Evolutionary conservation across 371 early-diverging fungal species (phyloP).

Genomic region (Capillidium rhysosporum): DNA sequence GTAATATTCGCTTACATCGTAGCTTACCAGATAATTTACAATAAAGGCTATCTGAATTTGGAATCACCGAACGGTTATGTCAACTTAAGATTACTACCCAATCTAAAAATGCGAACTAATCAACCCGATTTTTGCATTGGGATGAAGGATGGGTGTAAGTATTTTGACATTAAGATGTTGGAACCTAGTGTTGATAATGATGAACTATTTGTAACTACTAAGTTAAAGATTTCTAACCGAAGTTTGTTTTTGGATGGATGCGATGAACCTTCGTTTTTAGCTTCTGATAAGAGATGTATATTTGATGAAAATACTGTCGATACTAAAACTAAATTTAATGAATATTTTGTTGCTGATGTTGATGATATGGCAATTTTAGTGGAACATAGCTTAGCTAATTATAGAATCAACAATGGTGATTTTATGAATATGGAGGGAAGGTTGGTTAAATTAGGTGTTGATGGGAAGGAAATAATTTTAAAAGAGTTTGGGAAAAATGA

Average conservation of each 20-base stretch:
- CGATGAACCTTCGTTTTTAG: neutral
- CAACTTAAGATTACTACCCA: neutral
- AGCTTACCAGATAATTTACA: neutral
- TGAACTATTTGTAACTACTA: neutral
- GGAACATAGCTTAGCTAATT: neutral
- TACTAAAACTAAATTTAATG: neutral
- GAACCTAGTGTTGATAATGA: neutral
- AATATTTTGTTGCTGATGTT: neutral
- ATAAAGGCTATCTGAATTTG: neutral
- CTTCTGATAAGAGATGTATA: neutral
- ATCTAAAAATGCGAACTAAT: neutral
- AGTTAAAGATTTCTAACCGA: neutral
- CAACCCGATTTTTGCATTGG: neutral
- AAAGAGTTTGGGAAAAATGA: neutral
- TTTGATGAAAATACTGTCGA: neutral
- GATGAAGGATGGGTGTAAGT: neutral
- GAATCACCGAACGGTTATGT: neutral
- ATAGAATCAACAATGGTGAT: neutral
- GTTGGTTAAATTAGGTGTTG: neutral
- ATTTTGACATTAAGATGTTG: neutral
- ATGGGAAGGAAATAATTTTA: neutral
- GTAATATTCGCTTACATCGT: neutral
- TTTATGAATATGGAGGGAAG: neutral
- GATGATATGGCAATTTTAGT: neutral
- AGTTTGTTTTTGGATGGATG: neutral